phyloP scores from a whole-genome alignment of 129 eudicot species.

The Heracleum sosnowskyi region DNA sequence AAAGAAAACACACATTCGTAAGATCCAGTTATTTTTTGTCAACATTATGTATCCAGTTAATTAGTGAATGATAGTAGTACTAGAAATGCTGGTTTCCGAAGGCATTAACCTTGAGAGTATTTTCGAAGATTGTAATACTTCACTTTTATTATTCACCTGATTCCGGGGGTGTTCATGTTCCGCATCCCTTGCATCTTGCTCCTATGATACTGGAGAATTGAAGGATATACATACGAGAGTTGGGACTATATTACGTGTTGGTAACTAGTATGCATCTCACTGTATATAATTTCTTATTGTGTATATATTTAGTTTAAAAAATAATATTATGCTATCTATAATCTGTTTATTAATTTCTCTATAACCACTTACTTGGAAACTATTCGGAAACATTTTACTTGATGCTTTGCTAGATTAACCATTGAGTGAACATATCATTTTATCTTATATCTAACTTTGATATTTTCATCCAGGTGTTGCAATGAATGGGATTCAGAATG shows the following conservation, averaged over 20 bases:
- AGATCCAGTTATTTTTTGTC: neutral
- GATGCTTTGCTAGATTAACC: neutral
- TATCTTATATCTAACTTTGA: neutral
- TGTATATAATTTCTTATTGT: neutral
- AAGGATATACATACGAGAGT: neutral
- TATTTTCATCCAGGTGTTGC: conserved; percentile 37
- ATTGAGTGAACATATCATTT: neutral
- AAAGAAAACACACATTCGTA: neutral
- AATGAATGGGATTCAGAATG: conserved; percentile 58
- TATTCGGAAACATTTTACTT: neutral
- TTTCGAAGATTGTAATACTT: neutral
- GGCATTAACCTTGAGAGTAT: neutral
- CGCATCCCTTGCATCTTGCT: neutral
- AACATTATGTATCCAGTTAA: neutral
- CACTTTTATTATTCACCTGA: neutral
- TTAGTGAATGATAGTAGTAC: neutral
- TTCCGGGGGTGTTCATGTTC: neutral
- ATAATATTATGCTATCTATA: neutral
- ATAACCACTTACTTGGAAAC: neutral
- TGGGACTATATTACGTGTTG: neutral
- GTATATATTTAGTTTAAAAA: neutral
- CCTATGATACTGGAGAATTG: neutral
- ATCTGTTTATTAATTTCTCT: neutral
- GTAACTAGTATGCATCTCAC: neutral
- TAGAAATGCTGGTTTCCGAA: neutral